Evolutionary conservation across 352 stramenopile species (phyloP), one percentile per base, ranked within the genome.

Genomic region (Phytophthora boehmeriae): DNA sequence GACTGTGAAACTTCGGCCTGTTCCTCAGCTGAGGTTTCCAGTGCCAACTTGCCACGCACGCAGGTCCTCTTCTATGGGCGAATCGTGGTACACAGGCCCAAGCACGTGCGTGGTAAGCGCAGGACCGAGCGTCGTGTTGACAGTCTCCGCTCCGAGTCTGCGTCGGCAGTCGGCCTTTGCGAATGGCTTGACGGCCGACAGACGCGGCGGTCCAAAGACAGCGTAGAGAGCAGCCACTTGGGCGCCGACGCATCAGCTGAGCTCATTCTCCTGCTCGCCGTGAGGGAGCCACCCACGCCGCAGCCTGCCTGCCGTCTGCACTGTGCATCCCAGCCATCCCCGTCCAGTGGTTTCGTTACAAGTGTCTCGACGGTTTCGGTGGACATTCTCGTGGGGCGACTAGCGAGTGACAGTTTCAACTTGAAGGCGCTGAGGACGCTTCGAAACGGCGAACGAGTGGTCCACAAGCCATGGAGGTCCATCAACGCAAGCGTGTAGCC

Each of bases 91-190:
- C 34, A 30, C 34, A 14, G 34, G 34, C 19, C 38, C 13, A 44
- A 19, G 68, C 63, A 73, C 68, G 68, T 73, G 63, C 67, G 57
- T 52, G 42, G 59, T 59, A 73, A 61, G 73, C 47, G 30, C 54
- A 16, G 57, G 66, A 35, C 43, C 10, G 25, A 69, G 32, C 53
- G 63, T 72, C 49, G 41, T 41, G 57, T 75, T 71, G 67, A 30
- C 25, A 30, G 25, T 6, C 25, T 8, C 25, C 25, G 3, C 25
- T 30, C 3, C 3, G 25, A 30, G 25, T 30, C 25, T 30, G 25
- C 25, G 25, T 30, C 25, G 25, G 25, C 25, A 30, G 3, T 30
- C 6, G 3, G 25, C 25, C 25, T 30, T 30, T 30, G 25, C 25
- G 25, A 6, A 17, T 39, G 34, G 34, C 34, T 35, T 60, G 32